Base-by-base conservation (phyloP, 2,329 filamentous ascomycete species). In the Acephala macrosclerotiorum region DNA sequence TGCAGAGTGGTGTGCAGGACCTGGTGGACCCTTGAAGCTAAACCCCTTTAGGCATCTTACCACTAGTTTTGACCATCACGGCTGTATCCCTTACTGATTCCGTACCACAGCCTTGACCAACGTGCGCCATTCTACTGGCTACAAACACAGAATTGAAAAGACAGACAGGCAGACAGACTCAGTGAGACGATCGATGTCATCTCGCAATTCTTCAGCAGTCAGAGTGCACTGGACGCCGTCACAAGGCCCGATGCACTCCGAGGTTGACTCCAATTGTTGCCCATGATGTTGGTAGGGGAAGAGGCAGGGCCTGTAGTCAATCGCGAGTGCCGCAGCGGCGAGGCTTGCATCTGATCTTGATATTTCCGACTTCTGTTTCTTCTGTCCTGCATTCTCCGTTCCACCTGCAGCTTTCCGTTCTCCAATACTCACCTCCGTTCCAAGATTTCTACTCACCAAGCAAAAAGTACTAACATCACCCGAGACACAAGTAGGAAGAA, bases 111-210 rank as follows among this genome's bases (percentile, higher is more conserved):
- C 59, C 63, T 65, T 20, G 60, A 42, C 56, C 62, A 72, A 71
- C 70, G 69, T 72, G 70, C 65, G 58, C 61, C 35, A 63, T 67
- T 69, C 53, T 40, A 72, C 57, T 72, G 70, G 69, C 58, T 49
- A 16, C 18, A 18, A 53, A 12, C 20, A 25, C n/a, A 20, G 29
- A 53, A 22, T 33, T 9, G 29, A 33, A 9, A 33, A 9, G 29
- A 9, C 9, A 33, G 4, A 33, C 29, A 33, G 9, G 29, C 4
- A 9, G 29, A 9, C 9, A 33, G 4, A 33, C 29, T 5, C 29
- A 33, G 29, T 33, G 29, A 33, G 29, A 33, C 9, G 29, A 33
- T 33, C 29, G 4, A 33, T 33, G 29, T 33, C 29, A 33, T 33
- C 29, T 33, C 4, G 29, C 29, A n/a, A 33, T 33, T 33, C 9